These are phyloP conservation scores for Syncephalastrum contaminatum DNA, from an alignment of 371 early-diverging fungal genomes.

Conservation along the genomic window DNA sequence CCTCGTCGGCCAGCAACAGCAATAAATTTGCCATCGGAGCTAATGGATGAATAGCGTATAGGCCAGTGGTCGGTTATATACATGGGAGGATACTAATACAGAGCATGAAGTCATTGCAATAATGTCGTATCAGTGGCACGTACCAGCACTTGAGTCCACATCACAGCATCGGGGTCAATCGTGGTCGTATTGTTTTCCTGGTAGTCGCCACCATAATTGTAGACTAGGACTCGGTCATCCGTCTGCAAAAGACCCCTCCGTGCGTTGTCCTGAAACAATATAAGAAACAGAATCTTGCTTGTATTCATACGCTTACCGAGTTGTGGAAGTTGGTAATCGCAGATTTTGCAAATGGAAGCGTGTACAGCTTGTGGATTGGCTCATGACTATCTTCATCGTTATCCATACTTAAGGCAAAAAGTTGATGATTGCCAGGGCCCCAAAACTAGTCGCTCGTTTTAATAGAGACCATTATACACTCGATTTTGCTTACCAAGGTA, in stretches of 20 bases:
- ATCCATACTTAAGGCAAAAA: constrained; percentile 49
- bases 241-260: constrained; percentile 63
- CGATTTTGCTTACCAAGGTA: constrained; percentile 48
- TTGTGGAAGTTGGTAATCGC: constrained; percentile 57
- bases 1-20: constrained; percentile 84
- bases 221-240: constrained; percentile 74
- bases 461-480: no score
- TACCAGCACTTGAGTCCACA: constrained; percentile 79
- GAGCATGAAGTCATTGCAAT: background rate
- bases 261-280: constrained; percentile 59
- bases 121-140: background rate
- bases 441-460: constrained; percentile 58
- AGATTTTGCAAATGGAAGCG: constrained; percentile 70
- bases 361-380: constrained; percentile 36
- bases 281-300: background rate
- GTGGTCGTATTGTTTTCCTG: constrained; percentile 69
- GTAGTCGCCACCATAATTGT: constrained; percentile 60
- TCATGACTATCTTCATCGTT: constrained; percentile 4
- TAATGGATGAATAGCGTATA: constrained; percentile 69
- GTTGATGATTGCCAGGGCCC: constrained; percentile 71
- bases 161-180: constrained; percentile 71
- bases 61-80: constrained; percentile 88
- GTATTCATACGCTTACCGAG: constrained; percentile 37
- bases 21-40: constrained; percentile 67
- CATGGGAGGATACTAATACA: constrained; percentile 64